Conservation (phyloP, 1,284 basidiomycete genomes). For the Anthracocystis setariae region DNA sequence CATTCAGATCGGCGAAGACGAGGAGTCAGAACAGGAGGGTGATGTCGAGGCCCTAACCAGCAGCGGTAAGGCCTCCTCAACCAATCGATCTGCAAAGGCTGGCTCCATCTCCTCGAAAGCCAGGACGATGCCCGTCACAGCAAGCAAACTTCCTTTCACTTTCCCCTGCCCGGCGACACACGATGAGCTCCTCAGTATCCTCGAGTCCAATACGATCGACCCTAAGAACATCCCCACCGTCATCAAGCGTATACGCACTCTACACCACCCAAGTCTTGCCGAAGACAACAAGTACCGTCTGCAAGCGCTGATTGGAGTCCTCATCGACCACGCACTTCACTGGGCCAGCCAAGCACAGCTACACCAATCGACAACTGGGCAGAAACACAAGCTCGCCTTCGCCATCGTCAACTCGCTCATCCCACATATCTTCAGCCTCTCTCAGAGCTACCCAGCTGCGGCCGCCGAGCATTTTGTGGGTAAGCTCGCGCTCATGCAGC, state of each 20-base stretch:
- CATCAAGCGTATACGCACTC: constrained; percentile 86
- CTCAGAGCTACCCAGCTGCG: constrained; percentile 82
- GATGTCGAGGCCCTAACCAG: constrained; percentile 42
- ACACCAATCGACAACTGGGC: constrained; percentile 17
- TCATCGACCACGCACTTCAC: constrained; percentile 91
- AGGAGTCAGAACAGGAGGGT: constrained; percentile 56
- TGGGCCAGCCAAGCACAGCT: constrained; percentile 42
- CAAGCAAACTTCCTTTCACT: constrained; percentile 78
- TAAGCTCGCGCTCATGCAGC: constrained; percentile 91
- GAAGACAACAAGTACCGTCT: constrained; percentile 88
- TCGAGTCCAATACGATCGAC: constrained; percentile 74
- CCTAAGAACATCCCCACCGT: constrained; percentile 78
- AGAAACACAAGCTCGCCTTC: constrained; percentile 74
- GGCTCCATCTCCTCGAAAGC: constrained; percentile 1
- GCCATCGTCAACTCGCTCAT: constrained; percentile 76
- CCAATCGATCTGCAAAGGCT: constrained; percentile 15
- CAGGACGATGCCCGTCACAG: constrained; percentile 16
- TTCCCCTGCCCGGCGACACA: constrained; percentile 88
- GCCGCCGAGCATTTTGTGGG: constrained; percentile 81
- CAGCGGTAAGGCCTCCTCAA: constrained; percentile 11
- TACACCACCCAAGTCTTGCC: constrained; percentile 89
- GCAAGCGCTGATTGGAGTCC: constrained; percentile 75
- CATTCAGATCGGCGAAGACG: constrained; percentile 52
- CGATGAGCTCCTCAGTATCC: constrained; percentile 85
- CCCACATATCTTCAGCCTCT: constrained; percentile 84